These are phyloP conservation scores for Phialophora chinensis DNA, from an alignment of 2,329 filamentous ascomycete species.

Conservation along the genomic window DNA sequence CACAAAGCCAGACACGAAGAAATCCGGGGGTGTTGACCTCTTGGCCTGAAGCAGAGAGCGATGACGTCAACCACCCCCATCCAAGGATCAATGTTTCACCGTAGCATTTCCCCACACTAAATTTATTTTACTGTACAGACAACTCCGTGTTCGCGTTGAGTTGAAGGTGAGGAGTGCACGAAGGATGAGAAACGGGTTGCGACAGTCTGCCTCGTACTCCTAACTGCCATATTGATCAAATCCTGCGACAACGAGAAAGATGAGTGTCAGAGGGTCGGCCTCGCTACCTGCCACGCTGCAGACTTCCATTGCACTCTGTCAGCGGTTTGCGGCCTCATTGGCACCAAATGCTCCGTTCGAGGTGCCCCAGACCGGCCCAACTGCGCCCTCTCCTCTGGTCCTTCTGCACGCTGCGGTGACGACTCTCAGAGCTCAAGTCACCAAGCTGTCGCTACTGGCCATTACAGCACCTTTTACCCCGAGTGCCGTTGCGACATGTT, in stretches of 20 bases:
- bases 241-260: background rate
- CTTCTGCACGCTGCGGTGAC: slow-evolving; percentile 74
- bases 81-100: slow-evolving; percentile 1
- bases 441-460: slow-evolving; percentile 84
- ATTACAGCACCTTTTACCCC: slow-evolving; percentile 87
- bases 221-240: background rate
- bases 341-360: slow-evolving; percentile 26
- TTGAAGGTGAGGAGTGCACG: background rate
- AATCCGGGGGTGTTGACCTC: background rate
- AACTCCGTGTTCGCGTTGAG: background rate
- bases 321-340: slow-evolving; percentile 33
- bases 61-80: background rate
- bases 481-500: slow-evolving; percentile 71
- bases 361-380: slow-evolving; percentile 18
- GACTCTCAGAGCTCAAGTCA: slow-evolving; percentile 80
- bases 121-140: background rate
- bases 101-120: background rate
- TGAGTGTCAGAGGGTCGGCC: background rate
- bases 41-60: background rate
- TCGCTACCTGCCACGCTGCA: slow-evolving; percentile 33
- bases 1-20: background rate
- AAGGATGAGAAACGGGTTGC: too few species aligned
- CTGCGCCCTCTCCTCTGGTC: slow-evolving; percentile 58
- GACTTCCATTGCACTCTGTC: slow-evolving; percentile 32
- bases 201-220: background rate